Conservation (phyloP, 2,329 filamentous ascomycete genomes). For the Mollisia scopiformis region DNA sequence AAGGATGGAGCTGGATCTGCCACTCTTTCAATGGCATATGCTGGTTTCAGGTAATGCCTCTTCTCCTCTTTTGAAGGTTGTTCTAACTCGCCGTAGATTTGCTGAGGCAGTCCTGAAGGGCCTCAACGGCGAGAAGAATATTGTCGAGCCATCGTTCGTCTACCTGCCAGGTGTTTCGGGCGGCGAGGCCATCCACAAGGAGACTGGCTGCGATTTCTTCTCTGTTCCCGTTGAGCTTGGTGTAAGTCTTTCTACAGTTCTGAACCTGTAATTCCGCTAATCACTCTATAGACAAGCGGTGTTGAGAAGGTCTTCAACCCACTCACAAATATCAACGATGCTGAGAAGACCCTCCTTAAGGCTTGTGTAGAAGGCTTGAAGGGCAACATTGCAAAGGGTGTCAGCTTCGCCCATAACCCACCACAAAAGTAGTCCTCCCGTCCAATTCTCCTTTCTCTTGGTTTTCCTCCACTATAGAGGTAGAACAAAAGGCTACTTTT, state of each 20-base stretch:
- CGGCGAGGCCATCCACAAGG: constrained; percentile 83
- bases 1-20: constrained; percentile 91
- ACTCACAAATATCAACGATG: constrained; percentile 74
- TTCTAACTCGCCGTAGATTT: constrained; percentile 60
- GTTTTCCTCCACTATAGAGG: constrained; percentile 12
- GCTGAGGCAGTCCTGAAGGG: constrained; percentile 94
- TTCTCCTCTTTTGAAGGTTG: background rate
- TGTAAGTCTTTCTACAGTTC: constrained; percentile 57
- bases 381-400: constrained; percentile 92
- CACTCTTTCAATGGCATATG: constrained; percentile 93
- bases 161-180: constrained; percentile 90
- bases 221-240: constrained; percentile 95
- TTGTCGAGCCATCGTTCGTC: constrained; percentile 93
- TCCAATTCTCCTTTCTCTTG: constrained; percentile 29
- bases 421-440: constrained; percentile 76
- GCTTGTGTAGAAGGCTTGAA: constrained; percentile 77
- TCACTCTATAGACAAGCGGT: constrained; percentile 67
- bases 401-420: constrained; percentile 85
- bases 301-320: constrained; percentile 85
- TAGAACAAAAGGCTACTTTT: constrained; percentile 18
- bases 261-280: constrained; percentile 34
- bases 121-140: constrained; percentile 88
- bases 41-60: constrained; percentile 77
- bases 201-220: constrained; percentile 89
- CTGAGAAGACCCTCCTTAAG: constrained; percentile 87